Evolutionary conservation across 1,284 basidiomycete genomes (phyloP), one percentile per base, ranked within the genome.

Genomic region (Cutaneotrichosporon cavernicola): DNA sequence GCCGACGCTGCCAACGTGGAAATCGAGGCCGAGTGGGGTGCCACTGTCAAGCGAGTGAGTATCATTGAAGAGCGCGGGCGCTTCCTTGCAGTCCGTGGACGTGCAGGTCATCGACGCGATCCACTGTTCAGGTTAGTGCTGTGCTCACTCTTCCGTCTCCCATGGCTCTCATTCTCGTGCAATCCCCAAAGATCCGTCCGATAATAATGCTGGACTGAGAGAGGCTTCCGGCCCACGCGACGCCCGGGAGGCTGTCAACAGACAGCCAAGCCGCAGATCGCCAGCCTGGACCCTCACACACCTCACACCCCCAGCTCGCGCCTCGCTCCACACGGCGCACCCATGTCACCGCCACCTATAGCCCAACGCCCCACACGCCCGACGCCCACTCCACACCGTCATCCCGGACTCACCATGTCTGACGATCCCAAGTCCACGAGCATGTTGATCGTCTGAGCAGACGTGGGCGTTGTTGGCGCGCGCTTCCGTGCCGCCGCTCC

Each of bases 401-500:
- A 46, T n/a, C 18, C 18, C 2, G 18, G 7, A 73, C 77, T 56
- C 55, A 78, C 79, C 69, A 80, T 70, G 64, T 81, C 80, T 8
- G 77, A 78, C 10, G 77, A 79, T 2, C 80, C 80, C 38, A 81
- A 63, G 64, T 81, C 80, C 10, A 81, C 74, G 58, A 76, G 76
- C 56, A 81, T 58, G 56, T 74, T 76, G 49, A 79, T 60, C 0
- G 65, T 69, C 57, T 79, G 79, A 40, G 67, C 63, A 43, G 65
- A 61, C 26, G 55, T 26, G 59, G 49, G 14, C 34, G 58, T 51
- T 26, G 56, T 57, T 10, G 56, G 38, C 9, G 21, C 40, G 14
- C 58, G 58, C 21, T 51, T 51, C 14, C 58, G 32, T 5, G 30
- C 30, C 3, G 16, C 16, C 5, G 13, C 26, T 26, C 26, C 16